Evolutionary conservation across 2,329 filamentous ascomycete species (phyloP).

Genomic region (Trichoderma brevicompactum): DNA sequence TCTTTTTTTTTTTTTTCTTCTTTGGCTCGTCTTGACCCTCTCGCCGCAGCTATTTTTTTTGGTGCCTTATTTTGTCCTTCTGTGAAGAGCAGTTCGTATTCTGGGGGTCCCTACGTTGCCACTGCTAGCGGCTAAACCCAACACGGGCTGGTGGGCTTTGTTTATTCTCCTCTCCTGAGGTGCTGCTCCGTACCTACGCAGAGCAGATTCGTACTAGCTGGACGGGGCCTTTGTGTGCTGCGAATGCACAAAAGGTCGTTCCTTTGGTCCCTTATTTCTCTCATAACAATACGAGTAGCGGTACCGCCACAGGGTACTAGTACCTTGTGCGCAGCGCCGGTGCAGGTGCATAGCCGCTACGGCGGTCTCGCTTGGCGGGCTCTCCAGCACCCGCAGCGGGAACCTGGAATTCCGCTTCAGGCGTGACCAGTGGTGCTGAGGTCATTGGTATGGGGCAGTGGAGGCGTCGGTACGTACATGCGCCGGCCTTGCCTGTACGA

Average conservation of each 20-base stretch:
- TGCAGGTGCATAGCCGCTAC: background rate
- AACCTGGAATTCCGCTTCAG: too few relatives aligned
- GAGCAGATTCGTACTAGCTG: background rate
- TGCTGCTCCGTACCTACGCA: background rate
- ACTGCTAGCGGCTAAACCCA: conserved; percentile 9
- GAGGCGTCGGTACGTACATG: background rate
- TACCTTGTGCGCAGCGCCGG: background rate
- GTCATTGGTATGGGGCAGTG: too few relatives aligned
- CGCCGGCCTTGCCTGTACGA: too few relatives aligned
- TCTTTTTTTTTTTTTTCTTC: background rate
- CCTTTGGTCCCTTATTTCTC: background rate
- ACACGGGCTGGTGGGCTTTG: background rate
- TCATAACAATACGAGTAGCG: background rate
- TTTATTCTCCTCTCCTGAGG: conserved; percentile 6
- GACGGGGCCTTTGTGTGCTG: conserved; percentile 2
- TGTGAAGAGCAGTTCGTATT: background rate
- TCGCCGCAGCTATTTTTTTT: background rate
- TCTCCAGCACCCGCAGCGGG: background rate
- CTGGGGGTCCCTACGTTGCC: conserved; percentile 19
- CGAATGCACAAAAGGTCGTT: background rate
- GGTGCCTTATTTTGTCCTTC: background rate
- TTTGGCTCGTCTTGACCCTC: background rate
- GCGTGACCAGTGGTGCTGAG: too few relatives aligned
- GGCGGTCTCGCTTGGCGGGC: background rate
- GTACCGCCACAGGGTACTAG: background rate